phyloP scores from a whole-genome alignment of 164 flowering plant species.

The Liriodendron chinense region DNA sequence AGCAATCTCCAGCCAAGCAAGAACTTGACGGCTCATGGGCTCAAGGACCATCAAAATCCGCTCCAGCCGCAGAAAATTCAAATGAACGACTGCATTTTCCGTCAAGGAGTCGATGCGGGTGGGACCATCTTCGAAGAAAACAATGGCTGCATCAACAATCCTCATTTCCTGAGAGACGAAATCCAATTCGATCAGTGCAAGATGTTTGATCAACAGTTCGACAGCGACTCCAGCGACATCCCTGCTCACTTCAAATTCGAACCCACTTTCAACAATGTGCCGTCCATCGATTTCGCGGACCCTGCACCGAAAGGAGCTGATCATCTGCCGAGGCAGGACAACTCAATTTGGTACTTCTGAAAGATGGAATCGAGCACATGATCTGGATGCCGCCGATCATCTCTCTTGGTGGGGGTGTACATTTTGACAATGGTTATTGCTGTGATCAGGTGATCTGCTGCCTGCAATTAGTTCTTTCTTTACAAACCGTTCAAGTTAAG shows the following conservation, averaged over 20 bases:
- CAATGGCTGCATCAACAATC: conserved; percentile 23
- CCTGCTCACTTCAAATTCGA: conserved; percentile 32
- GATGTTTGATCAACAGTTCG: conserved; percentile 30
- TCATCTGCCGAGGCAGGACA: conserved; percentile 35
- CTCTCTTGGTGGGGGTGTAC: conserved; percentile 1
- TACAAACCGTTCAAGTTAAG: not conserved
- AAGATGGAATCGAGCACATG: not conserved
- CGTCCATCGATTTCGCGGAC: conserved; percentile 32
- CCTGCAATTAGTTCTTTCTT: not conserved
- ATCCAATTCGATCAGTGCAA: conserved; percentile 40
- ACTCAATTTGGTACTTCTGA: conserved; percentile 46
- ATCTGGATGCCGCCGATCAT: not conserved
- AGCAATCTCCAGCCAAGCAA: conserved; percentile 32
- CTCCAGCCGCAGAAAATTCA: conserved; percentile 28
- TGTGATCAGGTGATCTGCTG: conserved; percentile 1
- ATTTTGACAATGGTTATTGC: conserved; percentile 1
- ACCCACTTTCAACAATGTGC: conserved; percentile 45
- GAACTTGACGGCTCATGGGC: conserved; percentile 23
- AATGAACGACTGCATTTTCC: conserved; percentile 26
- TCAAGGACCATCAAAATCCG: conserved; percentile 20
- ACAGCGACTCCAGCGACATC: conserved; percentile 26
- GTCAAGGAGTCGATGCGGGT: conserved; percentile 34
- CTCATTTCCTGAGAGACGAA: conserved; percentile 31
- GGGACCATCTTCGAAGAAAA: conserved; percentile 33
- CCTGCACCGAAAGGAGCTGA: conserved; percentile 29